Evolutionary conservation across 108 stramenopile genomes (phyloP), one percentile per base, ranked within the genome.

Genomic region (Cyclotella choctawhatcheeana): DNA sequence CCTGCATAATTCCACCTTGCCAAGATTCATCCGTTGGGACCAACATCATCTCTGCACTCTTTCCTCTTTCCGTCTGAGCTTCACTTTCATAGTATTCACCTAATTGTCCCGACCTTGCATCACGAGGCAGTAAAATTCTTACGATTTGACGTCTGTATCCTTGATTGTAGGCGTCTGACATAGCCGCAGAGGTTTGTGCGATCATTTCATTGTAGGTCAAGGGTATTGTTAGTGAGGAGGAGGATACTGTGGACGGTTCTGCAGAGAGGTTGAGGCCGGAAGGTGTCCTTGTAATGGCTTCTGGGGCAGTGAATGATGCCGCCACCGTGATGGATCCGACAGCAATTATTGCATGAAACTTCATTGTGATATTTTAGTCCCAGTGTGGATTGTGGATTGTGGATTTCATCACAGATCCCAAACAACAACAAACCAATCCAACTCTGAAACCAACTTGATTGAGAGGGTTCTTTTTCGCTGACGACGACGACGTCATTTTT

Each of bases 1-100:
- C 67, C 67, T 96, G 95, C 91, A 92, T 91, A 26, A 90, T 93
- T 2, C 95, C 95, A n/a, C 95, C 95, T 66, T 93, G 93, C 95
- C 95, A 96, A 25, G 81, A 82, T 75, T 96, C 95, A 69, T 96
- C 95, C 2, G 88, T 78, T 0, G 95, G 95, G 0, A 88, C 90
- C 48, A 96, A 77, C 13, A 83, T 81, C 14, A 83, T 50, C 16
- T 78, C 55, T 18, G 75, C 29, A 8, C 24, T n/a, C 27, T n/a
- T 44, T 1, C 26, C 47, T 31, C 50, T 31, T 17, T 58, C 31
- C 12, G 43, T 72, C 21, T 73, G 37, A 0, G 73, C 83, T 47
- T 87, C 87, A 18, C 44, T 43, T 77, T 94, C 93, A 61, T 70
- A 86, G 55, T 79, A 86, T 51, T 69, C 69, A 5, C 86, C 86